Evolutionary conservation across 352 stramenopile genomes (phyloP).

Genomic region (Phytophthora quininea): DNA sequence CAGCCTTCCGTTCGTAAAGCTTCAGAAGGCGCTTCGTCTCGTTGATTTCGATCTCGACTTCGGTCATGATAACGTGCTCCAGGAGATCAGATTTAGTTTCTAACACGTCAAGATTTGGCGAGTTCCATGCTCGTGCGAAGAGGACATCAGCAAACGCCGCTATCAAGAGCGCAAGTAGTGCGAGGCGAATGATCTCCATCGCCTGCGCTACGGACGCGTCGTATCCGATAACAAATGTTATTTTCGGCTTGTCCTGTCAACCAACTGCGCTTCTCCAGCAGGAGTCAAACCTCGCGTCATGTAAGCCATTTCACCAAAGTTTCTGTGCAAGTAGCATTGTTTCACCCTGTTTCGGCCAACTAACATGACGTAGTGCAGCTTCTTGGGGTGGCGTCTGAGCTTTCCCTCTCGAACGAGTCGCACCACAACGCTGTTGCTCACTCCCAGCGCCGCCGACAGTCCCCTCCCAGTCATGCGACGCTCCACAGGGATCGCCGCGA

Average conservation of each 20-base stretch:
- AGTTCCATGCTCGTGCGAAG: neutral
- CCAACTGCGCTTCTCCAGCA: too few relatives aligned
- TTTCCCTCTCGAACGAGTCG: slow-evolving; percentile 41
- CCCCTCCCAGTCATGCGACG: slow-evolving; percentile 40
- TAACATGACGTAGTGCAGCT: slow-evolving; percentile 48
- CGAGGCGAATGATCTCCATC: too few relatives aligned
- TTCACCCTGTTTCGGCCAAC: neutral
- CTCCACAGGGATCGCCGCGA: slow-evolving; percentile 33
- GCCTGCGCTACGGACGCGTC: too few relatives aligned
- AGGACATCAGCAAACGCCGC: too few relatives aligned
- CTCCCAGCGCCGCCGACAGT: slow-evolving; percentile 30
- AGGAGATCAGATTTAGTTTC: neutral
- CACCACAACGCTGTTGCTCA: slow-evolving; percentile 47
- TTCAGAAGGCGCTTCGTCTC: slow-evolving; percentile 22
- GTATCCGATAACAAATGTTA: too few relatives aligned
- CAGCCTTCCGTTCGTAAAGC: slow-evolving; percentile 29
- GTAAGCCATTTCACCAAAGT: too few relatives aligned
- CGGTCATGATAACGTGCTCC: slow-evolving; percentile 15
- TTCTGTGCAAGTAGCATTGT: too few relatives aligned
- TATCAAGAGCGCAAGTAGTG: too few relatives aligned
- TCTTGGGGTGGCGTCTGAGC: slow-evolving; percentile 41
- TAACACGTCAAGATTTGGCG: neutral
- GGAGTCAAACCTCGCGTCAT: neutral
- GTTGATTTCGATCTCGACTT: slow-evolving; percentile 31
- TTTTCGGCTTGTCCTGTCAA: too few relatives aligned